These are phyloP conservation scores for Euphorbia neoarborescens DNA, from an alignment of 441 rosid species.

Conservation along the genomic window DNA sequence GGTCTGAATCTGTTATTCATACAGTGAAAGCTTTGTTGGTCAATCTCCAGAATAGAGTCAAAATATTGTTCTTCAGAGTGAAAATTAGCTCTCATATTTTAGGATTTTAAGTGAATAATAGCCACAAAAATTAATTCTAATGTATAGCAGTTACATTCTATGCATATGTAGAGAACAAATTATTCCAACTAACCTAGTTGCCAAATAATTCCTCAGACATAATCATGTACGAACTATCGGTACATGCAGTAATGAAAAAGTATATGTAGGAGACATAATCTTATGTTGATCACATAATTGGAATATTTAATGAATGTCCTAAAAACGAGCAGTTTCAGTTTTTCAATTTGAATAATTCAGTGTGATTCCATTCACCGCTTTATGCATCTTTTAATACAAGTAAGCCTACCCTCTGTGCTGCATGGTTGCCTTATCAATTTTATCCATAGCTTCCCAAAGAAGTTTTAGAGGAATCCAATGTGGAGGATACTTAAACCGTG, in stretches of 20 bases:
- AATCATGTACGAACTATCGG: not conserved
- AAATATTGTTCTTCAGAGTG: not conserved
- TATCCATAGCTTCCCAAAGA: conserved; percentile 58
- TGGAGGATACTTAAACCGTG: conserved; percentile 55
- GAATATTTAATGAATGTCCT: not conserved
- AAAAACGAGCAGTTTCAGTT: not conserved
- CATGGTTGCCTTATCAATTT: conserved; percentile 34
- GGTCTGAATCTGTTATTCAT: conserved; percentile 12
- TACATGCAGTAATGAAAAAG: not conserved
- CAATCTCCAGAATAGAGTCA: conserved; percentile 1
- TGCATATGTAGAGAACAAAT: not conserved
- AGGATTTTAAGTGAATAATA: not conserved
- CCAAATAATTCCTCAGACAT: conserved; percentile 9
- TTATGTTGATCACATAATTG: not conserved
- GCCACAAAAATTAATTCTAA: conserved; percentile 4
- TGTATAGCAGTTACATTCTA: not conserved
- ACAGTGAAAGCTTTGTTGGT: conserved; percentile 4
- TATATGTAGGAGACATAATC: not conserved
- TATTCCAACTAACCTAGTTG: not conserved
- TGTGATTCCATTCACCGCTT: conserved; percentile 5
- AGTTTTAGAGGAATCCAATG: conserved; percentile 56
- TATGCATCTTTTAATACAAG: not conserved
- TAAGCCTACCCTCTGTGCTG: conserved; percentile 41
- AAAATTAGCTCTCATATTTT: no score
- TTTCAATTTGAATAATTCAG: conserved; percentile 9